Evolutionary conservation across 805 yeast species (phyloP).

Genomic region (Teunomyces gatunensis): DNA sequence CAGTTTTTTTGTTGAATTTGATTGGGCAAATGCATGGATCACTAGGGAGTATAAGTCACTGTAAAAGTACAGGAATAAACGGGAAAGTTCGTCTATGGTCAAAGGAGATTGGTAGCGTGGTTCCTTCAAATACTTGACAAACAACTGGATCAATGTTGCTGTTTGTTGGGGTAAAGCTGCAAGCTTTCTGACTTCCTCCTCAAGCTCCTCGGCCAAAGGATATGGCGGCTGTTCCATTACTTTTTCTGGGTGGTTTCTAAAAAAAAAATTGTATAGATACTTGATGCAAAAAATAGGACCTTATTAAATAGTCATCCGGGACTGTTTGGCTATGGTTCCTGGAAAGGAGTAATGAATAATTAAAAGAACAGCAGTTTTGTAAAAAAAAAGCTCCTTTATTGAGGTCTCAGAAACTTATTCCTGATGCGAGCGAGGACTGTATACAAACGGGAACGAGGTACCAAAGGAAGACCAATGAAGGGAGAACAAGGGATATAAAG

Average conservation of each 20-base stretch:
- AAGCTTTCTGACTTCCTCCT: conserved; percentile 21
- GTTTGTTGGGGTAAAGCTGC: conserved; percentile 27
- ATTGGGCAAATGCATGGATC: conserved; percentile 33
- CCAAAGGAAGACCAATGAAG: background rate
- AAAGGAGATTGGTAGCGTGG: conserved; percentile 44
- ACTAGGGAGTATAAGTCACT: conserved; percentile 36
- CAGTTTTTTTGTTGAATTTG: conserved; percentile 38
- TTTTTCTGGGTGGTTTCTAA: background rate
- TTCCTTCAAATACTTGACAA: conserved; percentile 37
- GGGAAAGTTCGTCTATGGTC: conserved; percentile 31
- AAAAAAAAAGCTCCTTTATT: background rate
- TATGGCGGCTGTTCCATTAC: background rate
- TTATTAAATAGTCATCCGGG: background rate
- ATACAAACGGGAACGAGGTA: background rate
- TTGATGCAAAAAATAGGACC: background rate
- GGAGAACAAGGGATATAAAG: background rate
- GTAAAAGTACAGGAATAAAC: conserved; percentile 34
- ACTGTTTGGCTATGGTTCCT: background rate
- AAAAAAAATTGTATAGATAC: background rate
- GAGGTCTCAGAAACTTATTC: background rate
- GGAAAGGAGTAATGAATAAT: background rate
- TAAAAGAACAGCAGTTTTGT: background rate
- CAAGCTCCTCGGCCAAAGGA: conserved; percentile 10
- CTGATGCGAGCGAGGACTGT: background rate
- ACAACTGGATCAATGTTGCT: conserved; percentile 22